These are phyloP conservation scores for Wickerhamiella shivajii DNA, from an alignment of 805 yeast genomes.

Conservation along the genomic window DNA sequence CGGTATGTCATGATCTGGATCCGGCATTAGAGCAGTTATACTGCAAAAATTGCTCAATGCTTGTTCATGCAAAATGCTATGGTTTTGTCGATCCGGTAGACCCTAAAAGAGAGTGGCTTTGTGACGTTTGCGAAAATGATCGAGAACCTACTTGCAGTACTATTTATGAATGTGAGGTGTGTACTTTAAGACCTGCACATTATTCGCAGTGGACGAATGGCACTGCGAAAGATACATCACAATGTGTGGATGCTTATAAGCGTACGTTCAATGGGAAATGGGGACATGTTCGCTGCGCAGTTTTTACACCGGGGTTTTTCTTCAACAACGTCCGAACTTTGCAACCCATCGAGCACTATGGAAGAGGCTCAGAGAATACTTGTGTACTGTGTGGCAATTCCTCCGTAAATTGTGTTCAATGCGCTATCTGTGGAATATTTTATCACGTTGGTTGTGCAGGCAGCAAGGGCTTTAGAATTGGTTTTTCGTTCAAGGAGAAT, in stretches of 20 bases:
- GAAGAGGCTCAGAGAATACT: constrained; percentile 24
- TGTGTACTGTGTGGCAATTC: constrained; percentile 33
- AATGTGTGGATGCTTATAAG: constrained; percentile 61
- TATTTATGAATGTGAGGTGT: constrained; percentile 49
- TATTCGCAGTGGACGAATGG: constrained; percentile 34
- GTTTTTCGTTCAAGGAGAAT: constrained; percentile 32
- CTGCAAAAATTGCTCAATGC: constrained; percentile 54
- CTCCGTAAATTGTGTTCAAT: constrained; percentile 36
- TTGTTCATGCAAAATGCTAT: constrained; percentile 57
- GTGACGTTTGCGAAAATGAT: constrained; percentile 68
- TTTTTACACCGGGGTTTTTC: constrained; percentile 34
- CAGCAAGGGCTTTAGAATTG: constrained; percentile 32
- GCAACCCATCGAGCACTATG: constrained; percentile 35
- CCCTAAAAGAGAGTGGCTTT: constrained; percentile 41
- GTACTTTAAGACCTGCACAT: constrained; percentile 39
- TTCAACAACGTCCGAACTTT: constrained; percentile 30
- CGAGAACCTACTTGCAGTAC: constrained; percentile 44
- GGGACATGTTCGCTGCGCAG: constrained; percentile 65
- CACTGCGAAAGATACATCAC: constrained; percentile 29
- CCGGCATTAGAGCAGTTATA: constrained; percentile 30
- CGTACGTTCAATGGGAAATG: constrained; percentile 55
- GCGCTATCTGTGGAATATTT: constrained; percentile 31
- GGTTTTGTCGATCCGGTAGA: constrained; percentile 29
- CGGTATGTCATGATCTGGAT: constrained; percentile 38
- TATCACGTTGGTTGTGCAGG: constrained; percentile 49